Conservation (phyloP, 2,329 filamentous ascomycete species). For the Diaporthe sp. region DNA sequence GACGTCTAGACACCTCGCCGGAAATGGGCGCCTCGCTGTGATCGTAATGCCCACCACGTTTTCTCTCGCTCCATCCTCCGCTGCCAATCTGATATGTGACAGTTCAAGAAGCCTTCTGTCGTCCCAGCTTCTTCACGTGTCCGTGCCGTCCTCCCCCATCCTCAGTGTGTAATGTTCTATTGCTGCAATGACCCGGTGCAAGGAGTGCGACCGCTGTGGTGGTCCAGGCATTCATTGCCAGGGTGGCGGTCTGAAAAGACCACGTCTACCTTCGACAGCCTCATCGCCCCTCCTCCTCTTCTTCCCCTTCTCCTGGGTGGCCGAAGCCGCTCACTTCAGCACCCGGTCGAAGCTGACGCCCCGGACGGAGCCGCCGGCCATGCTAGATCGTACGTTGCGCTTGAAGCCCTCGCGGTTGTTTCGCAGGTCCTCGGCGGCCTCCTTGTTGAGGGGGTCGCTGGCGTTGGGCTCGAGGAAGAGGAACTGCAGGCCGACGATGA, state of each 20-base stretch:
- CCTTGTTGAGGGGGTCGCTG: constrained; percentile 97
- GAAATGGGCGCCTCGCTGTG: constrained; percentile 35
- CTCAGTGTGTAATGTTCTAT: not conserved
- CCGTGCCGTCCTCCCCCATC: not conserved
- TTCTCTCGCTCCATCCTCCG: not conserved
- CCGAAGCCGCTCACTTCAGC: constrained; percentile 65
- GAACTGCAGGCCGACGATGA: constrained; percentile 96
- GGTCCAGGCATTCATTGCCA: no score
- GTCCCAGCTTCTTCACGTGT: not conserved
- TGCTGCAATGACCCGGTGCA: not conserved
- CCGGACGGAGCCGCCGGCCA: constrained; percentile 84
- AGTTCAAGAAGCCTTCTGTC: not conserved
- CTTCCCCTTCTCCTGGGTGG: not conserved
- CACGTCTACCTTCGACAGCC: not conserved
- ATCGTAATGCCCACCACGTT: constrained; percentile 6
- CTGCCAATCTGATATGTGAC: constrained; percentile 9
- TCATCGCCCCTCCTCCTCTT: not conserved
- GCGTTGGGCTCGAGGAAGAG: constrained; percentile 98
- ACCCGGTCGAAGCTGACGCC: constrained; percentile 84
- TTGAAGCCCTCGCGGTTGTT: constrained; percentile 90
- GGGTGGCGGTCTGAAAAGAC: not conserved
- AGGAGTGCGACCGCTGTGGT: not conserved
- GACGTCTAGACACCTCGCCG: constrained; percentile 12
- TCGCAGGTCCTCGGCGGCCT: constrained; percentile 93
- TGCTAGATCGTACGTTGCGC: constrained; percentile 87